Evolutionary conservation across 768 basidiomycete species (phyloP), one percentile per base, ranked within the genome.

Genomic region (Mycena epipterygia): DNA sequence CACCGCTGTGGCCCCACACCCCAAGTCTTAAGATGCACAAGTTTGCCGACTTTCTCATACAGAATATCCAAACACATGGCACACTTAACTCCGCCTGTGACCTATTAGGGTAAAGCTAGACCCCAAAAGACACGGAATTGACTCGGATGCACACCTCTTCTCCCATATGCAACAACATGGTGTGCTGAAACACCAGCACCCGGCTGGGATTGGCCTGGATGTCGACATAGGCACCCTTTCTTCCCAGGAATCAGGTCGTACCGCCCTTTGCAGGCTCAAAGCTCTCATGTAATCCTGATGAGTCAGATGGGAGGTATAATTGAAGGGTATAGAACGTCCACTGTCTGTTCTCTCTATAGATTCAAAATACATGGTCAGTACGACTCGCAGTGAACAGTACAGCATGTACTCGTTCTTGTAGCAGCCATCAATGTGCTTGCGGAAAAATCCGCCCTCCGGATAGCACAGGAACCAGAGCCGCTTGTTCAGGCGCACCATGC

Each of bases 401-500:
- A 9, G 19, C 2, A 53, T 67, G 17, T 37, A 65, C 67, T 52
- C 21, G 13, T 44, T n/a, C 5, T 42, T 29, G 25, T 66, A 69
- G 8, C 41, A 56, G 19, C 67, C 67, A 39, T 68, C 68, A 2
- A 56, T 17, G 39, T 72, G 70, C 30, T 25, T 19, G 5, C 53
- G 32, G 67, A 74, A 74, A 49, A 64, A 74, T 6, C 70, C 67
- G 32, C 70, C 70, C 33, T 39, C 39, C 11, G 61, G 65, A 27
- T 74, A 72, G 13, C 63, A 32, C 59, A 74, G 35, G 59, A 65
- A 74, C 30, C 73, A 13, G 32, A 74, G 37, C 2, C 73, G 56
- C 59, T 74, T 70, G 25, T 74, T 74, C n/a, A 74, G 41, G 9
- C 70, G 51, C 29, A 71, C 67, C 69, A 74, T 71, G 30, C 64